phyloP scores from a whole-genome alignment of 768 basidiomycete species.

The Psilocybe subaeruginosa region DNA sequence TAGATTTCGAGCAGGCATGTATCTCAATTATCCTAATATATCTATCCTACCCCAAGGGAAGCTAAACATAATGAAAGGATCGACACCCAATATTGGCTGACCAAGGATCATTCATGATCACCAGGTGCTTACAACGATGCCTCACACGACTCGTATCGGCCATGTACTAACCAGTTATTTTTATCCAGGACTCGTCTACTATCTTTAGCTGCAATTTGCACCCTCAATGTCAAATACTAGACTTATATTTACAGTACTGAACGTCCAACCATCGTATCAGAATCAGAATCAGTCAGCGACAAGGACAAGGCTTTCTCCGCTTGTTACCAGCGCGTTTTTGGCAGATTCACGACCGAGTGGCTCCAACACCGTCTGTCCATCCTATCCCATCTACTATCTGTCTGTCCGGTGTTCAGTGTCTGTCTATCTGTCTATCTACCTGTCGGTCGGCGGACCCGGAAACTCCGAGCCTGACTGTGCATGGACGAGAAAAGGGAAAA shows the following conservation, averaged over 20 bases:
- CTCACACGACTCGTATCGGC: too few species aligned
- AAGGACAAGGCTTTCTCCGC: constrained; percentile 8
- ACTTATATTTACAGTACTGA: background rate
- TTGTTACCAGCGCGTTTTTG: background rate
- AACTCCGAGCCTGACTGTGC: background rate
- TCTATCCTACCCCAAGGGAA: too few species aligned
- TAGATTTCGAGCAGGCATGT: too few species aligned
- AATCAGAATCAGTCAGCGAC: background rate
- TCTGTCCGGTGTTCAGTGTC: too few species aligned
- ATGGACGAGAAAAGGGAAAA: background rate
- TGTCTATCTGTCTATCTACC: background rate
- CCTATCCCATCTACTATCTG: too few species aligned
- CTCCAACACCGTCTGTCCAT: too few species aligned
- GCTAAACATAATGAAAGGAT: too few species aligned
- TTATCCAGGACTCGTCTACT: background rate
- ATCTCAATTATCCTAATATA: too few species aligned
- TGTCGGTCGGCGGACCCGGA: constrained; percentile 6
- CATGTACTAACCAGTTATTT: background rate
- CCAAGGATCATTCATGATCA: too few species aligned
- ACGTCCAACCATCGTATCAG: background rate
- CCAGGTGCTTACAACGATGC: too few species aligned
- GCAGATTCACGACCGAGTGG: background rate
- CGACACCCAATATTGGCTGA: too few species aligned
- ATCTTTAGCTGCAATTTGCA: background rate
- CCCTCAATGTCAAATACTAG: background rate